These are phyloP conservation scores for Ustilago hordei DNA, from an alignment of 1,284 basidiomycete species.

Conservation along the genomic window DNA sequence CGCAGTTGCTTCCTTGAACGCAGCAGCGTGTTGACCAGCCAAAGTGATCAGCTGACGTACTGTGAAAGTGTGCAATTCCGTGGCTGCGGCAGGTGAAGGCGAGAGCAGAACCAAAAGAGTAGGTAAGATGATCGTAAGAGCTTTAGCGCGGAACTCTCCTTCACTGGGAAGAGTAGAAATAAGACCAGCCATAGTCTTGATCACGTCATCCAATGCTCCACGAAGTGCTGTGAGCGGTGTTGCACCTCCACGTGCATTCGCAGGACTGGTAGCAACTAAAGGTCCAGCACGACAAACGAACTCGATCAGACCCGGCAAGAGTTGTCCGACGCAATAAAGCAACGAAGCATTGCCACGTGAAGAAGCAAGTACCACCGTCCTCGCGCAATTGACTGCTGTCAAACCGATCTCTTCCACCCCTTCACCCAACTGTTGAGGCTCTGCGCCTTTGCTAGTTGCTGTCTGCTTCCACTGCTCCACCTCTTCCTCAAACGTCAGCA, in stretches of 20 bases:
- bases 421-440: conserved; percentile 48
- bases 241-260: neutral
- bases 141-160: conserved; percentile 71
- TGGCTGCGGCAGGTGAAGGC: conserved; percentile 63
- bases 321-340: conserved; percentile 78
- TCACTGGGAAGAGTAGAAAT: conserved; percentile 25
- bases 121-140: conserved; percentile 83
- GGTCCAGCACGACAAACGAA: conserved; percentile 76
- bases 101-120: conserved; percentile 80
- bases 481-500: conserved; percentile 76
- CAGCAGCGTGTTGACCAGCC: conserved; percentile 79
- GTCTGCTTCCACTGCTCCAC: conserved; percentile 39
- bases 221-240: conserved; percentile 71
- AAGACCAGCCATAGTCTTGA: conserved; percentile 82
- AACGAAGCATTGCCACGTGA: conserved; percentile 76
- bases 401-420: conserved; percentile 75
- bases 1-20: conserved; percentile 87
- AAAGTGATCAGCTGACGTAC: conserved; percentile 82
- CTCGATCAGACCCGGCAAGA: conserved; percentile 83
- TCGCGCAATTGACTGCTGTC: conserved; percentile 89
- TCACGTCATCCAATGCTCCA: conserved; percentile 78
- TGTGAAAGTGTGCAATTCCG: conserved; percentile 75
- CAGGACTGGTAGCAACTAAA: conserved; percentile 12
- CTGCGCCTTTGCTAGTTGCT: conserved; percentile 61
- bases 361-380: conserved; percentile 75